Percentiles rank a stretch among this genome's conserved stretches.
phyloP scores from a whole-genome alignment of 306 rosid genomes.

The Spatholobus suberectus region DNA sequence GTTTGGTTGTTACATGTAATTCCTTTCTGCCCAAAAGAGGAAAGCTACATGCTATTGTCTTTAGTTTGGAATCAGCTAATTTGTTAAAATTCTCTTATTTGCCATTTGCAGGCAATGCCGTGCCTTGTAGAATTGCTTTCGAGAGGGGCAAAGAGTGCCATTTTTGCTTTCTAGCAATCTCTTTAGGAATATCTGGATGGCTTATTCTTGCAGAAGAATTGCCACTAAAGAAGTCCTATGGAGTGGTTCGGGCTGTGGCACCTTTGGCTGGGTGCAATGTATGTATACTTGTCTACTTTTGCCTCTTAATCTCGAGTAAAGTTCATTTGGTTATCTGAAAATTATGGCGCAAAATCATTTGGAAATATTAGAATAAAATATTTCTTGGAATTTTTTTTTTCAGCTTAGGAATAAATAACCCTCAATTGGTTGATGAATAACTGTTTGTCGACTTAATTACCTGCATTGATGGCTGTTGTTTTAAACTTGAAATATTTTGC shows the following conservation, averaged over 20 bases:
- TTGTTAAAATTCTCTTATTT: constrained; percentile 41
- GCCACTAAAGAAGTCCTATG: constrained; percentile 69
- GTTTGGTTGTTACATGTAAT: constrained; percentile 8
- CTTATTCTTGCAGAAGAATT: constrained; percentile 79
- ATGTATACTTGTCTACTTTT: constrained; percentile 43
- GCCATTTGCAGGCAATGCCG: constrained; percentile 67
- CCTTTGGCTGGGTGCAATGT: constrained; percentile 93
- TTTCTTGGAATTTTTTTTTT: neutral
- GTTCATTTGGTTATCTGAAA: constrained; percentile 25
- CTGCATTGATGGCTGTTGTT: neutral
- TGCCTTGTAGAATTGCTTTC: constrained; percentile 92
- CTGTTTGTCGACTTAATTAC: neutral
- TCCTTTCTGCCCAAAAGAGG: constrained; percentile 20
- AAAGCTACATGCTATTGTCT: neutral
- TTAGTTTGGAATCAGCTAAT: neutral
- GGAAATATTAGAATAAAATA: neutral
- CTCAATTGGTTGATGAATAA: neutral
- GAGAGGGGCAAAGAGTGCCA: constrained; percentile 90
- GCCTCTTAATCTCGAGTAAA: constrained; percentile 25
- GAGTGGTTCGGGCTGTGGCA: constrained; percentile 77
- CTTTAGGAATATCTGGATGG: constrained; percentile 85
- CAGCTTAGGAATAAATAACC: constrained; percentile 20
- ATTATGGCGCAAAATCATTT: constrained; percentile 25
- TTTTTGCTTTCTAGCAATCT: constrained; percentile 70
- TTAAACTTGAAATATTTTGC: constrained; percentile 23